Evolutionary conservation across 1,284 basidiomycete genomes (phyloP), one percentile per base, ranked within the genome.

Genomic region (Limonomyces culmigenus): DNA sequence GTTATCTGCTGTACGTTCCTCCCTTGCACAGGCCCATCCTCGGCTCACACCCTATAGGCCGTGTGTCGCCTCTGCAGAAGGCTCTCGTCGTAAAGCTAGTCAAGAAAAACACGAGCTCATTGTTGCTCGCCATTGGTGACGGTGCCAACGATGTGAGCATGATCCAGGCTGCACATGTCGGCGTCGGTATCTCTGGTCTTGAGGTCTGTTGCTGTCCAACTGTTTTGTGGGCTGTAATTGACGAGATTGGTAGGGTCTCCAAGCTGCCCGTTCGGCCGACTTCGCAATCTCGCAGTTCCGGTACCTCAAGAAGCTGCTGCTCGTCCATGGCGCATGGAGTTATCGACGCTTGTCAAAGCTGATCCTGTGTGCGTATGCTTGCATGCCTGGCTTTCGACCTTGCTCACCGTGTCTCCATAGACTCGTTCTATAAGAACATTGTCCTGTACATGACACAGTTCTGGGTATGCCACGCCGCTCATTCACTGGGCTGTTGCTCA

Each of bases 281-380:
- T 79, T 98, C 17, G 87, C 95, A 1, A 98, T 99, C 45, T 93
- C 88, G 8, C 95, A 99, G 53, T 99, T 98, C 66, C 69, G 92
- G n/a, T 98, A 70, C 58, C 62, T 99, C 43, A 91, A 91, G 57
- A 98, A 98, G 58, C 59, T 99, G 29, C 58, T 99, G 12, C 74
- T 99, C 11, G 95, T 98, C 2, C 95, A 99, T 52, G 95, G 95
- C 3, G 81, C 91, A 3, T 99, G 95, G 95, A 95, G 88, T 56
- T 98, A 99, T 55, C 80, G 88, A 42, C 70, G 95, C 16, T 54
- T 98, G 42, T 92, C 88, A 19, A 98, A 96, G 54, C 71, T 98
- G 43, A 91, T 99, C 50, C 64, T 99, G 13, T 93, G 86, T 89
- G 47, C 39, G 81, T 63, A 13, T 49, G 6, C 15, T 30, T 31